These are phyloP conservation scores for Aureoboletus auriporus DNA, from an alignment of 768 basidiomycete species.

Conservation along the genomic window DNA sequence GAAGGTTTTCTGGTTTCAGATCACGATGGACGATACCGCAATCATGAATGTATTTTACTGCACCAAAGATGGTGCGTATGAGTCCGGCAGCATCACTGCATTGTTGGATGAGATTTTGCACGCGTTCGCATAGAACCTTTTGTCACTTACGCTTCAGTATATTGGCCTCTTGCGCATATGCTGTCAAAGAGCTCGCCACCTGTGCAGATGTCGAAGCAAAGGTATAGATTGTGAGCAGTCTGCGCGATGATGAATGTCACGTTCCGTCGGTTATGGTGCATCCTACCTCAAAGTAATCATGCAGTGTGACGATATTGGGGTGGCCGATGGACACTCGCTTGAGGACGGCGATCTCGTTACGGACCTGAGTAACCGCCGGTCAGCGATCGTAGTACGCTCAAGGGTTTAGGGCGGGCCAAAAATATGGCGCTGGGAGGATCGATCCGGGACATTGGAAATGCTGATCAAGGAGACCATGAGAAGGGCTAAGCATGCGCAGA, in stretches of 20 bases:
- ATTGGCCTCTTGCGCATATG: slow-evolving; percentile 96
- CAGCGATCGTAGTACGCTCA: slow-evolving; percentile 3
- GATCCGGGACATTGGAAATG: slow-evolving; percentile 10
- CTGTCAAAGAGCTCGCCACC: slow-evolving; percentile 99
- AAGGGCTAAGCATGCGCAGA: slow-evolving; percentile 1
- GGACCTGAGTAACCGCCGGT: slow-evolving; percentile 52
- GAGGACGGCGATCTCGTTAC: slow-evolving; percentile 95
- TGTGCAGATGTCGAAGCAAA: slow-evolving; percentile 94
- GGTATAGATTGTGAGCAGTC: slow-evolving; percentile 91
- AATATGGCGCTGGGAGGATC: neutral
- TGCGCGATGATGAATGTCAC: slow-evolving; percentile 24
- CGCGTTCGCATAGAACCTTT: neutral
- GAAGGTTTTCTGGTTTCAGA: slow-evolving; percentile 95
- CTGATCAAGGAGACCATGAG: slow-evolving; percentile 8
- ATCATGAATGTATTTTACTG: slow-evolving; percentile 89
- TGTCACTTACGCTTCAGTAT: slow-evolving; percentile 79
- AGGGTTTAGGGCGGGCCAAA: slow-evolving; percentile 14
- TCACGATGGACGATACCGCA: slow-evolving; percentile 95
- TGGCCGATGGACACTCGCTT: slow-evolving; percentile 92
- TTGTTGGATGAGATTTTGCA: slow-evolving; percentile 24
- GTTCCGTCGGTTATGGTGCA: neutral
- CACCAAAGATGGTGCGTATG: slow-evolving; percentile 78
- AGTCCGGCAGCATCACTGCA: slow-evolving; percentile 84
- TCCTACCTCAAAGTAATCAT: slow-evolving; percentile 90
- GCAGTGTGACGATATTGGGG: slow-evolving; percentile 85